Conservation (phyloP, 2,329 filamentous ascomycete species). For the Paraconiothyrium sp. region DNA sequence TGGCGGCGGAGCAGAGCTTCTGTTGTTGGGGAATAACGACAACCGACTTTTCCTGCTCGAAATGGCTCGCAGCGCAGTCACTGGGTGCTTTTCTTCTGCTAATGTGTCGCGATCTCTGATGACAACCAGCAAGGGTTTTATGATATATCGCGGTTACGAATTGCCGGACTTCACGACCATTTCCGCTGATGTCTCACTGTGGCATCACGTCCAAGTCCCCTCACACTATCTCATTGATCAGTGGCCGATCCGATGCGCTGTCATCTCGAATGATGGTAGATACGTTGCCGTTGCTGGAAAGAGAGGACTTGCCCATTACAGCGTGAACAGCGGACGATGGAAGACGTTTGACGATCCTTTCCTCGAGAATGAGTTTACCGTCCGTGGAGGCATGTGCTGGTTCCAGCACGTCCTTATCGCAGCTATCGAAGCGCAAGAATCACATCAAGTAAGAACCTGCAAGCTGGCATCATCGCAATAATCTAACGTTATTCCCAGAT, state of each 20-base stretch:
- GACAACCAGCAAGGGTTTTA: constrained; percentile 86
- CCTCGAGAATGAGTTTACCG: constrained; percentile 88
- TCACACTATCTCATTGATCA: constrained; percentile 86
- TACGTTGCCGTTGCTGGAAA: constrained; percentile 97
- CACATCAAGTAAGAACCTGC: constrained; percentile 69
- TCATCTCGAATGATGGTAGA: constrained; percentile 89
- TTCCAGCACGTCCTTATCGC: constrained; percentile 94
- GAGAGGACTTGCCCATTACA: constrained; percentile 93
- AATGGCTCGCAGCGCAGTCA: constrained; percentile 92
- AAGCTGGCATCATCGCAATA: not conserved
- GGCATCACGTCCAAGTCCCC: constrained; percentile 91
- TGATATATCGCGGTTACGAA: constrained; percentile 94
- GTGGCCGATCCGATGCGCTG: constrained; percentile 89
- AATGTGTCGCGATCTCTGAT: constrained; percentile 90
- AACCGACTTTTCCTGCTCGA: constrained; percentile 87
- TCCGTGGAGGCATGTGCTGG: constrained; percentile 98
- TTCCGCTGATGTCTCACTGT: constrained; percentile 90
- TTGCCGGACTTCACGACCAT: constrained; percentile 89
- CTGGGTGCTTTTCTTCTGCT: constrained; percentile 88
- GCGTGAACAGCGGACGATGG: constrained; percentile 92
- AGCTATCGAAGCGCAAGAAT: constrained; percentile 84
- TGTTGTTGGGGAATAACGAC: constrained; percentile 75
- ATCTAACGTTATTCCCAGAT: constrained; percentile 57
- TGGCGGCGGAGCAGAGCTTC: constrained; percentile 84
- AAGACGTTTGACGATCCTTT: constrained; percentile 87